A percentile compares a stretch with the other conserved stretches of the same genome.
Evolutionary conservation across 225 moss, liverwort and hornwort genomes (phyloP).

Genomic region (Straminergon stramineum): DNA sequence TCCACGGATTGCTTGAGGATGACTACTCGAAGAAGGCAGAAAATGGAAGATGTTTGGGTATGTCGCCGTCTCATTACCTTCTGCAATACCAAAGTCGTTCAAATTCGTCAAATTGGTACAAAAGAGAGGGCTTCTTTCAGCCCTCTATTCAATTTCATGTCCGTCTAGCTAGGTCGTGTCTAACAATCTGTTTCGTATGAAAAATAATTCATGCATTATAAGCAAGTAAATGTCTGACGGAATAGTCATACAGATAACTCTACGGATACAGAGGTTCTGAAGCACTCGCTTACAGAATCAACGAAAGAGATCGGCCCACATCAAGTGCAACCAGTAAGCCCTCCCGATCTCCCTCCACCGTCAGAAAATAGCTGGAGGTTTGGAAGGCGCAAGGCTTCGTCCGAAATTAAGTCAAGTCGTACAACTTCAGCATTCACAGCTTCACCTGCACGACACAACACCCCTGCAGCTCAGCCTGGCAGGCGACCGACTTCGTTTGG

Average conservation of each 20-base stretch:
- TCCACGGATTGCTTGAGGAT: background rate
- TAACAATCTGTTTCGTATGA: background rate
- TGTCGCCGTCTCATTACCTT: background rate
- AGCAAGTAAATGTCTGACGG: background rate
- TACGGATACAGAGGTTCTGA: conserved; percentile 3
- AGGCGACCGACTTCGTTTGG: conserved; percentile 10
- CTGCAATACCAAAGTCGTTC: background rate
- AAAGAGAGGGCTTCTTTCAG: background rate
- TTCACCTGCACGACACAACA: conserved; percentile 33
- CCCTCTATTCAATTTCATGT: background rate
- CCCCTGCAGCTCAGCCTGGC: conserved; percentile 27
- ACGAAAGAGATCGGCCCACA: conserved; percentile 3
- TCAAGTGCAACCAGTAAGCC: background rate
- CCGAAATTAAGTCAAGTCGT: conserved; percentile 2
- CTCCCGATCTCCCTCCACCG: background rate
- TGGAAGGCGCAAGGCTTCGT: background rate
- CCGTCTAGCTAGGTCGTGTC: background rate
- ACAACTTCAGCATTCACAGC: conserved; percentile 12
- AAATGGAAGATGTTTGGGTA: background rate
- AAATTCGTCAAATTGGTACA: background rate
- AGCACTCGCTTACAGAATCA: conserved; percentile 7
- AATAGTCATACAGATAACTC: background rate
- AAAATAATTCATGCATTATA: background rate
- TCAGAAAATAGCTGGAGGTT: conserved; percentile 1
- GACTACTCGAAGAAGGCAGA: background rate